Evolutionary conservation across 1,139 yeast genomes (phyloP), one percentile per base, ranked within the genome.

Genomic region (Lodderomyces theae): DNA sequence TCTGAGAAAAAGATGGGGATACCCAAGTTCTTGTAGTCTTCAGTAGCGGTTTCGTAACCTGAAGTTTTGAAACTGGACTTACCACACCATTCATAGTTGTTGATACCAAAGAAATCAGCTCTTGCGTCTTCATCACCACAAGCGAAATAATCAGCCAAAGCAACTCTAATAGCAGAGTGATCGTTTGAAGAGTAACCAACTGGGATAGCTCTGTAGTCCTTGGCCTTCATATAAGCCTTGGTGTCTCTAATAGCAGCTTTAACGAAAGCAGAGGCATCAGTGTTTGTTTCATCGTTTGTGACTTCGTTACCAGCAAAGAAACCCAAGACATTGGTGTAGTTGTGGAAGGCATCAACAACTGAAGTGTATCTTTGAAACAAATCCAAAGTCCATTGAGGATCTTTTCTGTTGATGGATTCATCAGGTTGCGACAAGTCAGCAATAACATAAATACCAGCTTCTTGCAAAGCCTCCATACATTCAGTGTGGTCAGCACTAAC

Each of bases 31-130:
- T 72, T 50, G 63, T 86, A 87, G 51, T 85, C 86, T 37, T 72
- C 65, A 35, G 96, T 86, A 66, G 90, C 80, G 49, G 70, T 81
- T 49, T 69, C 62, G 69, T 84, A 89, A 51, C 96, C 96, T 37
- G 95, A 86, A 12, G 59, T 48, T 37, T 63, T 48, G 69, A 72
- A 88, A 43, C 79, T 61, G 21, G 92, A 79, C 35, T 64, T 54
- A 51, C 96, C 96, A 75, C 97, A 89, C 96, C 96, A 89, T 70
- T 86, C 94, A 73, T 89, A 89, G 88, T 86, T 86, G 78, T 89
- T 89, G 58, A 88, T 82, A 70, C 96, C 96, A 62, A 86, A 88
- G 72, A 89, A 87, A 64, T 89, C 96, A 42, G 94, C 94, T 52
- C 75, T 74, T 35, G 63, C 81, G 41, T 74, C 82, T 18, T 62